These are phyloP conservation scores for Chlorencoelia australis DNA, from an alignment of 2,329 filamentous ascomycete species.

Conservation along the genomic window DNA sequence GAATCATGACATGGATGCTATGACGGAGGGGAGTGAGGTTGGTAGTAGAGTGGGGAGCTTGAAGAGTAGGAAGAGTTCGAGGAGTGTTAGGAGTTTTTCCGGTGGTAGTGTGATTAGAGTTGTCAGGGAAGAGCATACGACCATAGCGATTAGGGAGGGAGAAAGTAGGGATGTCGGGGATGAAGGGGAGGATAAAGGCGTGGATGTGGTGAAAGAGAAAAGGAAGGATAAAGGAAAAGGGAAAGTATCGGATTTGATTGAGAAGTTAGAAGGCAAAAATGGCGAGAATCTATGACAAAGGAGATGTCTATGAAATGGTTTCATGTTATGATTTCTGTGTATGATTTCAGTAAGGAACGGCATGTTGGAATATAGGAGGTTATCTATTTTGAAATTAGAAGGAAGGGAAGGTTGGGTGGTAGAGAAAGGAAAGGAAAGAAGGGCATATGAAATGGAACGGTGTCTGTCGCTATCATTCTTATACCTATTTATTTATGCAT, in stretches of 20 bases:
- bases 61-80: conserved; percentile 18
- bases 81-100: conserved; percentile 4
- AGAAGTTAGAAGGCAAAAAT: conserved; percentile 18
- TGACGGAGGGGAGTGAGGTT: conserved; percentile 28
- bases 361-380: no score
- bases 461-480: no score
- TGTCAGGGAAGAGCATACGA: conserved; percentile 2
- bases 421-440: no score
- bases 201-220: conserved; percentile 6
- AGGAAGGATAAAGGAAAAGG: conserved; percentile 12
- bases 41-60: conserved; percentile 21
- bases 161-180: no score
- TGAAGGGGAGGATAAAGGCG: background rate
- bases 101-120: conserved; percentile 6
- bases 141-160: conserved; percentile 2
- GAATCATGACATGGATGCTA: conserved; percentile 56
- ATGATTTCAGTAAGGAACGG: no score
- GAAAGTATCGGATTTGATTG: conserved; percentile 21
- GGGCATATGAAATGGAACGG: no score
- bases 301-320: no score
- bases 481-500: no score
- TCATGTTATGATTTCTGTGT: no score
- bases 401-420: no score
- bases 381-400: no score
- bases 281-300: background rate